Base-by-base conservation (phyloP, 768 basidiomycete genomes). In the Naematelia aurantialba region DNA sequence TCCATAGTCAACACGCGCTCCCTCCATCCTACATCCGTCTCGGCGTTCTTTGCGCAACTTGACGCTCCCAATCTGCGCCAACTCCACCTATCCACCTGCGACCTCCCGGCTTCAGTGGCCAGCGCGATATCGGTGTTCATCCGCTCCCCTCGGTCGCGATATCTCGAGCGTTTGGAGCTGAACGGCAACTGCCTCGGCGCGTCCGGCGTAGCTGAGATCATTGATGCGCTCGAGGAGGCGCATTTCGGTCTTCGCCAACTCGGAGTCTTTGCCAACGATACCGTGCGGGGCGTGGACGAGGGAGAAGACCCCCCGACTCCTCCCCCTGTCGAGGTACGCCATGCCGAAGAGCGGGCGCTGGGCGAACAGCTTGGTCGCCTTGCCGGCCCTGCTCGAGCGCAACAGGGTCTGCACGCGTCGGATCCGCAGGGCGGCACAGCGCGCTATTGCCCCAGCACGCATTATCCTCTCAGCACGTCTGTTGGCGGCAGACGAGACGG, bases 111-210 rank as follows among this genome's bases (percentile, higher is more conserved):
- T 2, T 26, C 45, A 8, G 11, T 63, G 1, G 39, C 56, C 4
- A 19, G 22, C 12, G 13, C 60, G 12, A 59, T 73, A 22, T 46
- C 55, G 4, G 13, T 44, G 11, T 68, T 47, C 44, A 56, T 73
- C 17, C 21, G 46, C 8, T 66, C 65, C 1, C 25, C 45, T 17
- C 62, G 67, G 19, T 57, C 55, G 12, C 58, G 69, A 14, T 55
- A 63, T 53, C 50, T 73, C 5, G 66, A 65, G 34, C 47, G 44
- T 22, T 49, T 73, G 19, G 68, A 70, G 24, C 53, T 73, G 42
- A 70, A 73, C 52, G 71, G 71, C 1, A 73, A 73, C 49, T 29
- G 45, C 5, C 51, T 73, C 14, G 71, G 71, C 1, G 52, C 25
- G 2, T 55, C 44, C 11, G 64, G 60, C 11, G 61, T 70, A 3